phyloP scores from a whole-genome alignment of 805 yeast species.

The Scheffersomyces stipitis region DNA sequence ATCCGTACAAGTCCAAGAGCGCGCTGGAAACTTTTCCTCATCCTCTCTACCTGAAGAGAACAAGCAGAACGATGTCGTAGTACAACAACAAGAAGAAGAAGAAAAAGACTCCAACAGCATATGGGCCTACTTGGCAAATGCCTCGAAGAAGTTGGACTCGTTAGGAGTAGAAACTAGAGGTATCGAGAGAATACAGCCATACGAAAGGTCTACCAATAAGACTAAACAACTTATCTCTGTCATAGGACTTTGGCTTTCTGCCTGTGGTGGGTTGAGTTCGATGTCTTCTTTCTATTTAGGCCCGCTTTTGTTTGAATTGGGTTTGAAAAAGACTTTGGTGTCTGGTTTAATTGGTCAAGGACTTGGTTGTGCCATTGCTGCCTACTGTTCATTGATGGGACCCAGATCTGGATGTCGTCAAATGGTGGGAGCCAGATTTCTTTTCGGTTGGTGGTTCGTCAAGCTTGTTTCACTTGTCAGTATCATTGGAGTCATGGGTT shows the following conservation, averaged over 20 bases:
- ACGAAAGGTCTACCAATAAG: constrained; percentile 52
- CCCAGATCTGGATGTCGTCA: constrained; percentile 89
- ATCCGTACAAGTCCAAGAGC: too few species aligned
- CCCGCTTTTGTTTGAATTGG: constrained; percentile 67
- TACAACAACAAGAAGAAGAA: too few species aligned
- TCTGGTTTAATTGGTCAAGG: constrained; percentile 64
- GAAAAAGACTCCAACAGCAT: neutral
- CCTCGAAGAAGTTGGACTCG: constrained; percentile 39
- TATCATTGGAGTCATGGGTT: constrained; percentile 79
- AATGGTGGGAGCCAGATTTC: constrained; percentile 76
- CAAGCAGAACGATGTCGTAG: too few species aligned
- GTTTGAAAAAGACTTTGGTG: constrained; percentile 61
- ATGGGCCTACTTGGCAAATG: constrained; percentile 1
- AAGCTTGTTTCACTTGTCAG: constrained; percentile 71
- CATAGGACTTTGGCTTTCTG: constrained; percentile 78
- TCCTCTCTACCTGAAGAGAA: too few species aligned
- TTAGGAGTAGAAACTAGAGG: constrained; percentile 75
- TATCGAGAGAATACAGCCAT: constrained; percentile 69
- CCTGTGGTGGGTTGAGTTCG: constrained; percentile 85
- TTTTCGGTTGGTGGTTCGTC: constrained; percentile 86
- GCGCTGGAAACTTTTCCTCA: too few species aligned
- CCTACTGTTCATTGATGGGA: constrained; percentile 83
- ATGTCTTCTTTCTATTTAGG: constrained; percentile 83
- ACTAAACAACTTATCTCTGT: constrained; percentile 42
- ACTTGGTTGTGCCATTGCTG: constrained; percentile 75